Percentiles rank a stretch among this genome's conserved stretches.
Evolutionary conservation across 768 basidiomycete genomes (phyloP).

Genomic region (Agaricus sinodeliciosus): DNA sequence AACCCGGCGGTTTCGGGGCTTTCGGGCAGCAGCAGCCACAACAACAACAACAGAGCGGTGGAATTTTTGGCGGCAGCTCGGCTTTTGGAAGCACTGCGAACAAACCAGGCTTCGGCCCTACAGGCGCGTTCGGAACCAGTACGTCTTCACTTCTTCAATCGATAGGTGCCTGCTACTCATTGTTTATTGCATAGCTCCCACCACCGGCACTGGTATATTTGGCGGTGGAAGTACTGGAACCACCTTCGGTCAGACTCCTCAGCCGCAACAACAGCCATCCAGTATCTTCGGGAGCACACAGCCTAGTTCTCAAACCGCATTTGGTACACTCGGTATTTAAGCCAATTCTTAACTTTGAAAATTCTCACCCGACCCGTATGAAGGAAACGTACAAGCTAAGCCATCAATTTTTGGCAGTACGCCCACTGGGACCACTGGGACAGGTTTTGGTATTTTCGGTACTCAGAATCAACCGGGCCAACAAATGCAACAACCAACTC

Average conservation of each 20-base stretch:
- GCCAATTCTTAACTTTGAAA: neutral
- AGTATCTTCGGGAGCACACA: slow-evolving; percentile 26
- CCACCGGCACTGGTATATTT: slow-evolving; percentile 19
- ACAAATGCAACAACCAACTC: slow-evolving; percentile 28
- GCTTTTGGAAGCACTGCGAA: slow-evolving; percentile 28
- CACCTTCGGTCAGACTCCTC: slow-evolving; percentile 16
- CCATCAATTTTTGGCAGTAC: slow-evolving; percentile 29
- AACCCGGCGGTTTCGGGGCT: no score
- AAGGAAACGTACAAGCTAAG: slow-evolving; percentile 15
- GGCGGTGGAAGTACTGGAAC: slow-evolving; percentile 17
- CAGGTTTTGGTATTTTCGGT: slow-evolving; percentile 31
- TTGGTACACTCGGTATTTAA: slow-evolving; percentile 32
- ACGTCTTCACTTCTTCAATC: slow-evolving; percentile 13
- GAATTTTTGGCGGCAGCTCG: slow-evolving; percentile 18
- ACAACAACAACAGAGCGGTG: slow-evolving; percentile 25
- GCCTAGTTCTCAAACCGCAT: slow-evolving; percentile 24
- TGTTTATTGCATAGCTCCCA: neutral
- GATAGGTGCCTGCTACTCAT: slow-evolving; percentile 4
- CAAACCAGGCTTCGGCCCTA: slow-evolving; percentile 23
- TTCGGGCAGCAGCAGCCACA: slow-evolving; percentile 25
- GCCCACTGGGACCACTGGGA: slow-evolving; percentile 20
- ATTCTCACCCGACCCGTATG: neutral
- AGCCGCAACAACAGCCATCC: slow-evolving; percentile 25
- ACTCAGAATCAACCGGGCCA: slow-evolving; percentile 16
- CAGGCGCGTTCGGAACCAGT: slow-evolving; percentile 27